Percentiles rank a stretch among this genome's conserved stretches.
Evolutionary conservation across 768 basidiomycete species (phyloP).

Genomic region (Daedaleopsis sinensis): DNA sequence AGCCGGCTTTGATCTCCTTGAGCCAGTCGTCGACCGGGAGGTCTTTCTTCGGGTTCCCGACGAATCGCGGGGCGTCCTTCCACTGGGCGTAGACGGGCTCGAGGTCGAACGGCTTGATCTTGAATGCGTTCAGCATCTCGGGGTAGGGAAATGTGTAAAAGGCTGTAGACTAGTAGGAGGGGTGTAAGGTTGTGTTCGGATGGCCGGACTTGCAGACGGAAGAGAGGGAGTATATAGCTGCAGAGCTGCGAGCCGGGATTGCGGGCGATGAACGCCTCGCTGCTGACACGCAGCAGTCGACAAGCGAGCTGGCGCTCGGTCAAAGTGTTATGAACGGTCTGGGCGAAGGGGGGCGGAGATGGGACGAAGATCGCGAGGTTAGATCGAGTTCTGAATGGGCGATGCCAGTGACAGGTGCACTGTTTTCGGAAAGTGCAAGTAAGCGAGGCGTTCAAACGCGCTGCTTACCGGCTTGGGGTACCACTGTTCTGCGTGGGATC

Average conservation of each 20-base stretch:
- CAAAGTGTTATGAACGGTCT: constrained; percentile 1
- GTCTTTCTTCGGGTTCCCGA: constrained; percentile 72
- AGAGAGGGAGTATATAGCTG: constrained; percentile 1
- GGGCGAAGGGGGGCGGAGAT: not conserved
- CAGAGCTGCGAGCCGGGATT: not conserved
- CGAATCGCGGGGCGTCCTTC: constrained; percentile 67
- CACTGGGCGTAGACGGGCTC: constrained; percentile 67
- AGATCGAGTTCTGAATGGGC: not conserved
- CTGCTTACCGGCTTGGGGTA: not conserved
- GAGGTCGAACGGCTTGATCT: constrained; percentile 77
- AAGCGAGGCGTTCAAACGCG: not conserved
- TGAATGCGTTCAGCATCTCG: constrained; percentile 66
- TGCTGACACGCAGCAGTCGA: constrained; percentile 8
- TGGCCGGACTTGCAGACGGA: not conserved
- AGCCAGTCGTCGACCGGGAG: constrained; percentile 74
- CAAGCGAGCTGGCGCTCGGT: not conserved
- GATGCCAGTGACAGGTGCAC: not conserved
- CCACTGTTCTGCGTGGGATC: not conserved
- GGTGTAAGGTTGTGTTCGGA: not conserved
- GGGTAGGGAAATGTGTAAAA: constrained; percentile 2
- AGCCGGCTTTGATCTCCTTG: constrained; percentile 70
- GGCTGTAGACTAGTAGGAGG: not conserved
- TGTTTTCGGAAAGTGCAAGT: not conserved
- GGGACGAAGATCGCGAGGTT: not conserved
- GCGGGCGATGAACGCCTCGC: constrained; percentile 6